Base-by-base conservation (phyloP, 2,329 filamentous ascomycete genomes). In the Fusarium sp. region DNA sequence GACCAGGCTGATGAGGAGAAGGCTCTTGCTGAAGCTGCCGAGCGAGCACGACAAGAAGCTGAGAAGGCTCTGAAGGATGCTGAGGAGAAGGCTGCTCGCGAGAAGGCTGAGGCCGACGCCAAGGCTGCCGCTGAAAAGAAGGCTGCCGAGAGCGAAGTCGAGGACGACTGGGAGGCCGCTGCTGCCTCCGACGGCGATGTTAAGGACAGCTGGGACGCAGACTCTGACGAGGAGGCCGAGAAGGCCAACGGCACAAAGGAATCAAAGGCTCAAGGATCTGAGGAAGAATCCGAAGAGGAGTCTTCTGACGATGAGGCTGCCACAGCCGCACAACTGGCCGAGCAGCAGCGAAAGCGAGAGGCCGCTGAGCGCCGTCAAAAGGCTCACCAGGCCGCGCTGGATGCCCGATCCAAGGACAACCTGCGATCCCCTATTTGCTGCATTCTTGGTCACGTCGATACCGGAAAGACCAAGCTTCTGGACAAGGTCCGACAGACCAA, bases 381-480 rank as follows among this genome's bases (percentile, higher is more conserved):
- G 82, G 92, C 94, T 61, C 93, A 97, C 79, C 93, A 98, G 80
- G 95, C 94, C 67, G 96, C 96, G 19, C 81, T 98, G 77, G 94
- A 94, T 44, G 94, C 95, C 49, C 89, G 94, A 65, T 98, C 95
- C 22, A 94, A 93, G 81, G 94, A 99, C 79, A 91, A 99, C 81
- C 88, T 99, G 58, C 94, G 96, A 61, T 98, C 96, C 40, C 96
- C 96, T 54, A 99, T 99, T 82, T 98, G 96, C 87, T 98, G 95
- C 91, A 99, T 99, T 88, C 89, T 99, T 70, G 96, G 96, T 76
- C 96, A 99, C 89, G 96, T 99, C 88, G 96, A 99, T 90, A 99
- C 97, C 45, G 96, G 96, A 80, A 99, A 99, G 85, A 99, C 96
- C n/a, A 99, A 98, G 84, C 86, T 99, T 68, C 88, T 99, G 61